Evolutionary conservation across 2,329 filamentous ascomycete genomes (phyloP).

Genomic region (Sodiomyces alkalinus): DNA sequence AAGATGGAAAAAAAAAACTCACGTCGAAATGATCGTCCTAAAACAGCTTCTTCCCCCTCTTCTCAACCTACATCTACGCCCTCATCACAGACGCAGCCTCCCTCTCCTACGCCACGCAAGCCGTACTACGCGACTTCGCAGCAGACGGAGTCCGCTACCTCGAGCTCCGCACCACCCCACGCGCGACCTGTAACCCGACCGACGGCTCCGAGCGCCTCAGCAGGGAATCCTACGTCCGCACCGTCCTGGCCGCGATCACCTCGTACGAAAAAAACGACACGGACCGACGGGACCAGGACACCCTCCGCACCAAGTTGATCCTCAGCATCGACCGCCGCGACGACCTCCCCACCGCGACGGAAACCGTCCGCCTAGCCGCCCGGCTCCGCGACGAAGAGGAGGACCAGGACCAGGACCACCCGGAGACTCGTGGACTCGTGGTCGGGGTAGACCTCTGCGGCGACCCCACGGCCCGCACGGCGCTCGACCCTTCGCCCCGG

Average conservation of each 20-base stretch:
- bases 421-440: constrained; percentile 22
- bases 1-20: too few species aligned
- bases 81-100: constrained; percentile 50
- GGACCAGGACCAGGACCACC: too few species aligned
- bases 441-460: constrained; percentile 71
- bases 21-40: too few species aligned
- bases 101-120: constrained; percentile 44
- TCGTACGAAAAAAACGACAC: constrained; percentile 25
- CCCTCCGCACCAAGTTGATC: constrained; percentile 50
- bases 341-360: constrained; percentile 40
- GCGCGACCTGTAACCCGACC: constrained; percentile 16
- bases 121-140: constrained; percentile 52
- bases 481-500: constrained; percentile 39
- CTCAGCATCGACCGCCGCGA: constrained; percentile 59
- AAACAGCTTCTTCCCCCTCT: constrained; percentile 66
- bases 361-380: constrained; percentile 48
- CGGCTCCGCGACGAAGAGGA: constrained; percentile 29
- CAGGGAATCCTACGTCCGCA: constrained; percentile 47
- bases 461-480: constrained; percentile 39
- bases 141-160: constrained; percentile 61
- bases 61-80: constrained; percentile 65
- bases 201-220: constrained; percentile 38
- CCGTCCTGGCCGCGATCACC: constrained; percentile 49
- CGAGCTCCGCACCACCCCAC: constrained; percentile 68
- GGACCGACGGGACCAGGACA: constrained; percentile 7